Conservation (phyloP, 768 basidiomycete species). For the Hemileccinum impolitum region DNA sequence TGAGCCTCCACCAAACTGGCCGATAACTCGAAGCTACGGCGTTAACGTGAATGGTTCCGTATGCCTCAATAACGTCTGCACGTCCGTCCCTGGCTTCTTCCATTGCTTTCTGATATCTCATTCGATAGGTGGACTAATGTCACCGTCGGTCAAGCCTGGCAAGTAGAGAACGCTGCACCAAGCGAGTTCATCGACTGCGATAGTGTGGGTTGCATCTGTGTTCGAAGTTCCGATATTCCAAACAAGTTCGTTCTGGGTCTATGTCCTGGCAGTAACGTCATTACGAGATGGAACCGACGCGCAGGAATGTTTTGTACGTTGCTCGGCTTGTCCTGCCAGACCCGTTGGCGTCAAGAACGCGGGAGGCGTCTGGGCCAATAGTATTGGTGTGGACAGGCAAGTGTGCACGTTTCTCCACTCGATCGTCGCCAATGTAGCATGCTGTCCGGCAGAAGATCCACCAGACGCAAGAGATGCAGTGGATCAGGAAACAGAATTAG, state of each 20-base stretch:
- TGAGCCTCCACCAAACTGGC: constrained; percentile 61
- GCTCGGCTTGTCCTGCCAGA: constrained; percentile 59
- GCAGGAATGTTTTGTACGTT: constrained; percentile 76
- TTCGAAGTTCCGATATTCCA: constrained; percentile 53
- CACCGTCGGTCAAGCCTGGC: constrained; percentile 59
- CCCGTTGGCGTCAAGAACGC: constrained; percentile 74
- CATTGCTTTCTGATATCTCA: background rate
- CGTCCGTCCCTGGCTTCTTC: constrained; percentile 43
- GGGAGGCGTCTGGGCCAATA: constrained; percentile 83
- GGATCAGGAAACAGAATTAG: too few species aligned
- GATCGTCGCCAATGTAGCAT: constrained; percentile 40
- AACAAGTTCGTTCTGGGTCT: constrained; percentile 68
- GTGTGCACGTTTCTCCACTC: constrained; percentile 6
- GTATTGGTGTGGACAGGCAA: constrained; percentile 87
- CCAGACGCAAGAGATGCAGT: constrained; percentile 75
- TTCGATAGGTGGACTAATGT: constrained; percentile 70
- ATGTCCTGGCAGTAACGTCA: constrained; percentile 61
- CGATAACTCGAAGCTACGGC: constrained; percentile 62
- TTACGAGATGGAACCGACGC: background rate
- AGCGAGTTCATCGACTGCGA: constrained; percentile 72
- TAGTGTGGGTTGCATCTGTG: constrained; percentile 57
- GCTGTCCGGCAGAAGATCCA: constrained; percentile 78
- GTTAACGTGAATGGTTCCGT: constrained; percentile 79
- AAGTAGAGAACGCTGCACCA: constrained; percentile 71
- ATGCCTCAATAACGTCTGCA: constrained; percentile 81